Conservation (phyloP, 208 protist species). For the Sergeia podlipaevii region DNA sequence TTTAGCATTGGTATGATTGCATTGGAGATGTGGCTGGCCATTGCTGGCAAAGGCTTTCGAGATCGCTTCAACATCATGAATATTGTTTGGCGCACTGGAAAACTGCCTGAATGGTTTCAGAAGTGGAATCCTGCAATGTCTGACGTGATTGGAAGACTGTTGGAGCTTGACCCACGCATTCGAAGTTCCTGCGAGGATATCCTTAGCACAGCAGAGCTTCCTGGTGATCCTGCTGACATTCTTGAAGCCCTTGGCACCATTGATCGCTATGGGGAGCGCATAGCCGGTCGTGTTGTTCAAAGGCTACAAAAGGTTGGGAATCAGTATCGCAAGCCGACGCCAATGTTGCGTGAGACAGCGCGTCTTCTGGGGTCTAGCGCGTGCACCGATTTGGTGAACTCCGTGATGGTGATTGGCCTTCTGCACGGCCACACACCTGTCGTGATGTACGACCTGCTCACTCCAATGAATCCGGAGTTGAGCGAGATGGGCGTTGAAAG, state of each 20-base stretch:
- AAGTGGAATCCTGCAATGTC: slow-evolving; percentile 52
- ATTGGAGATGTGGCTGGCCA: slow-evolving; percentile 83
- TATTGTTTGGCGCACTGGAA: slow-evolving; percentile 52
- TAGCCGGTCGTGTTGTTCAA: slow-evolving; percentile 56
- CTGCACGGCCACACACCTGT: slow-evolving; percentile 52
- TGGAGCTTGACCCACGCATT: slow-evolving; percentile 40
- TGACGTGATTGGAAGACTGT: slow-evolving; percentile 46
- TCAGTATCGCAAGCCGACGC: slow-evolving; percentile 38
- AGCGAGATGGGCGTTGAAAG: slow-evolving; percentile 34
- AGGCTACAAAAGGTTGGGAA: slow-evolving; percentile 32
- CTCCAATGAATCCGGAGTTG: slow-evolving; percentile 49
- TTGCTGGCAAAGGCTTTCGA: slow-evolving; percentile 72
- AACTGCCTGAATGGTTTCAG: slow-evolving; percentile 68
- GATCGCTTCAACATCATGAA: slow-evolving; percentile 80
- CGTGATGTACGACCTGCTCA: slow-evolving; percentile 26
- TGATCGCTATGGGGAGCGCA: slow-evolving; percentile 57
- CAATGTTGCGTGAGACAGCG: slow-evolving; percentile 19
- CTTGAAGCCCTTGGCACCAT: slow-evolving; percentile 64
- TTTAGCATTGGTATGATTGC: slow-evolving; percentile 88
- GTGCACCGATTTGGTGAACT: slow-evolving; percentile 40
- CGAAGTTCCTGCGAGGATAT: slow-evolving; percentile 65
- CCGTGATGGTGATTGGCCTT: slow-evolving; percentile 46
- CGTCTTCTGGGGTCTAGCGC: slow-evolving; percentile 21
- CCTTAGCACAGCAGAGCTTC: slow-evolving; percentile 57
- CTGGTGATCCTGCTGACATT: slow-evolving; percentile 74